Conservation (phyloP, 192 early-diverging fungal genomes). For the Chytriomyces sp. region DNA sequence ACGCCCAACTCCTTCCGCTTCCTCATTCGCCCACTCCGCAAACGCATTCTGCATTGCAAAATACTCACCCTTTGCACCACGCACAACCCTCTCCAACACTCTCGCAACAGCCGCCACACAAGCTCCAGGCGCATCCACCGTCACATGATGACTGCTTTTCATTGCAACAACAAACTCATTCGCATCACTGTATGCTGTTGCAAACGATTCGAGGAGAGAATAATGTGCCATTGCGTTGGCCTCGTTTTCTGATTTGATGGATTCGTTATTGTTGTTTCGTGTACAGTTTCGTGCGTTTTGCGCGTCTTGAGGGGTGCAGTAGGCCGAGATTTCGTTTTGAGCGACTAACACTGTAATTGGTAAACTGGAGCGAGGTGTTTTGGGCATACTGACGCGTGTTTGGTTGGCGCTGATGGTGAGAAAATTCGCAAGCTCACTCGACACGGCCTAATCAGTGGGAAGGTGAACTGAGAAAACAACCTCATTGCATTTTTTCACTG, state of each 20-base stretch:
- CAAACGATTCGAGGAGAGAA: background rate
- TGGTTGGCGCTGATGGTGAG: background rate
- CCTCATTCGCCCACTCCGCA: constrained; percentile 10
- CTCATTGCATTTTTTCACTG: too few relatives aligned
- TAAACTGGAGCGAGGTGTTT: background rate
- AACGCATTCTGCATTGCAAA: background rate
- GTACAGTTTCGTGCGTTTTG: background rate
- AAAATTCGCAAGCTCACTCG: constrained; percentile 20
- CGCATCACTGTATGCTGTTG: background rate
- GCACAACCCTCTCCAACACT: too few relatives aligned
- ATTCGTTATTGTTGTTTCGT: background rate
- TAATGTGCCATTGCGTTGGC: constrained; percentile 5
- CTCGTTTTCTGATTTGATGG: background rate
- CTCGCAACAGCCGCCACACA: background rate
- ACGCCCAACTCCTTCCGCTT: background rate
- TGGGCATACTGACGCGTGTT: background rate
- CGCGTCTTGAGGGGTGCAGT: constrained; percentile 4
- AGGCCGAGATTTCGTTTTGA: background rate
- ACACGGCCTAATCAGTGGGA: background rate
- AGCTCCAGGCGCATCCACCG: background rate
- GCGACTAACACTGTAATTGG: constrained; percentile 1
- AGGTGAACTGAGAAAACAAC: background rate
- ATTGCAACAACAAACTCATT: background rate
- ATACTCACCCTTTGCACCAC: background rate
- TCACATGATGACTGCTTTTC: background rate